phyloP scores from a whole-genome alignment of 106 monocot genomes.

The Dendrobium nobile region DNA sequence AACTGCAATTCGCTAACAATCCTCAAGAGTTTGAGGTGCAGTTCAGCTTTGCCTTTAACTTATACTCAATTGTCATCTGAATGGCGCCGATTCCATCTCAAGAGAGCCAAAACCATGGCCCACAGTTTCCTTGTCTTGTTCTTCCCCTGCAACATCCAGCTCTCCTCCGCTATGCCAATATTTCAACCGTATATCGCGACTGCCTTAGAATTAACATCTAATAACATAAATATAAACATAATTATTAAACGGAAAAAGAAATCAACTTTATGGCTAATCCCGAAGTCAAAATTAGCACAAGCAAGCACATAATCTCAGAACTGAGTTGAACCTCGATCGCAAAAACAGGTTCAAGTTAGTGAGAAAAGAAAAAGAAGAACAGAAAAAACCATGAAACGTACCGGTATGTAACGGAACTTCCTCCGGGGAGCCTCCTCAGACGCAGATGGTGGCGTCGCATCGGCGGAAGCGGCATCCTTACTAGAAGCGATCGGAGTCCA shows the following conservation, averaged over 20 bases:
- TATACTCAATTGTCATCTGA: neutral
- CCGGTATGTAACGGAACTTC: constrained; percentile 81
- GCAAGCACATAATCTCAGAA: no score
- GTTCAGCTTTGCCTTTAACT: neutral
- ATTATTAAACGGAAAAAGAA: no score
- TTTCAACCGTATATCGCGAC: neutral
- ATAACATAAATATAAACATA: no score
- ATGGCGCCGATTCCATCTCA: neutral
- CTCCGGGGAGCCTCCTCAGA: constrained; percentile 34
- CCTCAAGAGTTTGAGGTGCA: neutral
- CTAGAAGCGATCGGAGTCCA: constrained; percentile 45
- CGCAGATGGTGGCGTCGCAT: neutral
- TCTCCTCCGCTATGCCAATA: neutral
- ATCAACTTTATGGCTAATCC: no score
- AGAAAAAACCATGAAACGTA: constrained; percentile 5
- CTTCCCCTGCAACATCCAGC: neutral
- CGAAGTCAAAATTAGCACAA: no score
- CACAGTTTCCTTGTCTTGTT: neutral
- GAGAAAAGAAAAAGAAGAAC: neutral
- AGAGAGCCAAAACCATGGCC: neutral
- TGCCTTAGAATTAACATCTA: neutral
- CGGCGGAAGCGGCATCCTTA: constrained; percentile 11
- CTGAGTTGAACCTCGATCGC: no score
- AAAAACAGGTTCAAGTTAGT: neutral
- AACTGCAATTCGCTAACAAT: neutral